Base-by-base conservation (phyloP, 2,329 filamentous ascomycete genomes). In the Beauveria australis region DNA sequence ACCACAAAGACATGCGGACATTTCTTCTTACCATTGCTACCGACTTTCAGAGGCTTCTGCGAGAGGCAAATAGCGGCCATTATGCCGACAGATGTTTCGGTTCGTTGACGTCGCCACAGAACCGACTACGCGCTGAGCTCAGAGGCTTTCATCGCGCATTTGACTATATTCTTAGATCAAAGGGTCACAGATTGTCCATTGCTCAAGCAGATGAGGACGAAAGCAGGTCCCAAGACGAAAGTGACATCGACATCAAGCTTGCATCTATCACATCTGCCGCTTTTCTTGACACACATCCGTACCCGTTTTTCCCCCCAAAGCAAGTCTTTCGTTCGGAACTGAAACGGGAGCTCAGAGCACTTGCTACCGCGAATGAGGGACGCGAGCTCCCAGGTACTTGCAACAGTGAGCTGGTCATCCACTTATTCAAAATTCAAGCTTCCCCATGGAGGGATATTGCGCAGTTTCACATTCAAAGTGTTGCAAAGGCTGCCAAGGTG, bases 391-490 rank as follows among this genome's bases (percentile, higher is more conserved):
- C 76, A 0, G 75, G 75, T 0, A 68, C 68, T 0, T 66, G 71
- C 0, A 79, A 75, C 44, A 67, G 67, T 16, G 68, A 72, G 0
- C 67, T 79, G 76, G 46, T 19, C 46, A 26, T 48, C 3, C 67
- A 73, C 37, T 64, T 79, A 1, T 79, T 80, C 64, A 70, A 71
- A 28, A 66, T 67, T 8, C 74, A 78, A 37, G 66, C 73, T 0
- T 48, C 62, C 5, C 75, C 73, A 0, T 80, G 77, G 78, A 66
- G 69, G 9, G 28, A 8, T 0, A 75, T 80, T 26, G 70, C 76
- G 1, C 57, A 67, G 22, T 64, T 64, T 3, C 75, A 80, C 59
- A 24, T 79, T 6, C 51, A 68, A 0, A 62, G 70, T 0, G 68
- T 76, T 7, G 62, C 70, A 0, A 46, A 64, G 0, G 62, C 69